Base-by-base conservation (phyloP, 2,329 filamentous ascomycete genomes). In the Cercospora canescens region DNA sequence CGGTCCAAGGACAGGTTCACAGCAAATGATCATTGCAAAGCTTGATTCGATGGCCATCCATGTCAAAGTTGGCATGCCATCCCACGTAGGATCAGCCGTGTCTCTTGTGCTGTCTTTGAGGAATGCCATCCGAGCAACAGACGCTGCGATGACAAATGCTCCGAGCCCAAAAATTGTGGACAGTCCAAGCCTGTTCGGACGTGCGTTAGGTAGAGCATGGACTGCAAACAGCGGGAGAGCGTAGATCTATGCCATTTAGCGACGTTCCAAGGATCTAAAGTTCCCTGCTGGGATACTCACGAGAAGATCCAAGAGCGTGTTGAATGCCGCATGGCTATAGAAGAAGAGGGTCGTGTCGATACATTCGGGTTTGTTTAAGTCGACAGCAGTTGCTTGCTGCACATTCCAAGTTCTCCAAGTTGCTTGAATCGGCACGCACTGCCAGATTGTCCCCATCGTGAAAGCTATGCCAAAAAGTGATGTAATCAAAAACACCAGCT, bases 1-100 rank as follows among this genome's bases (percentile, higher is more conserved):
- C 6, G 45, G 62, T n/a, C 70, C 65, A 8, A 74, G 55, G 4
- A 71, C 72, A 6, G 72, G 72, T 26, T 73, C 37, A 64, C 70
- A 73, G 64, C 72, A 74, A 28, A 68, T 67, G 39, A 74, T 73
- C 26, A 73, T 67, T 2, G 71, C 67, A 6, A 71, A 72, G 28
- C 71, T 72, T 16, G 69, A 70, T 60, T 74, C 73, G 30, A 74
- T 68, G 32, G 73, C 69, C 3, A 71, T 74, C 73, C 73, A 74
- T 8, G 70, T 69, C 16, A 72, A 57, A 4, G 71, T 70, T 6
- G 66, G 64, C 54, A 67, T 70, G 6, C 65, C 66, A 34, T 71
- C 69, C 72, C 72, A 74, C 8, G 73, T 73, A 18, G 71, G 70
- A 58, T 74, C 73, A 2, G 50, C 62, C 14, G 30, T 58, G 45